phyloP scores from a whole-genome alignment of 2,329 filamentous ascomycete genomes.

The Diaporthe sp. region DNA sequence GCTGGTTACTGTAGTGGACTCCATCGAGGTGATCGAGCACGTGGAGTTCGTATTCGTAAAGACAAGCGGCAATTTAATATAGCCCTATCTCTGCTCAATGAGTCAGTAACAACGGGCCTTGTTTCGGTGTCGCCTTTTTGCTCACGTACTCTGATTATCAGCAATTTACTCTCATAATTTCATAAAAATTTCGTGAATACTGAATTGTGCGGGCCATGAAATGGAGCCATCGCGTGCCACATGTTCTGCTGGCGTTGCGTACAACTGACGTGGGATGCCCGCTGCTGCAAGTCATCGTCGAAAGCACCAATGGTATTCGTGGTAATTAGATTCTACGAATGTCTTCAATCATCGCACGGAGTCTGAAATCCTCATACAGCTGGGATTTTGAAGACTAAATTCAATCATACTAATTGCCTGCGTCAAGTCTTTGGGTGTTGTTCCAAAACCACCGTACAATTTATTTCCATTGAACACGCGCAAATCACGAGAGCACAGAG shows the following conservation, averaged over 20 bases:
- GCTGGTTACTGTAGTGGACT: too few relatives aligned
- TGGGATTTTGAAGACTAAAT: not conserved
- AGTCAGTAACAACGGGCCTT: not conserved
- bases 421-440: too few relatives aligned
- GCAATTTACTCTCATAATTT: not conserved
- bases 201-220: not conserved
- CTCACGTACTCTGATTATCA: not conserved
- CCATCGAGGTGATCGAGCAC: not conserved
- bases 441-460: not conserved
- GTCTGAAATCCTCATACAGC: not conserved
- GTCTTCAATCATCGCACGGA: not conserved
- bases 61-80: not conserved
- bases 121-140: not conserved
- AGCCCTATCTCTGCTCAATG: not conserved
- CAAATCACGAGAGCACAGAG: not conserved
- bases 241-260: not conserved
- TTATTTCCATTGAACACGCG: too few relatives aligned
- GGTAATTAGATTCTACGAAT: not conserved
- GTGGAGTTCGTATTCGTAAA: not conserved
- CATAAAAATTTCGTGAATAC: not conserved
- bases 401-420: not conserved
- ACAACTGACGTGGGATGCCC: not conserved
- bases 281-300: not conserved
- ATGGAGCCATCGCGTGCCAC: too few relatives aligned
- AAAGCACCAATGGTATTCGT: not conserved